Percentiles rank a stretch among this genome's conserved stretches.
Conservation (phyloP, 441 rosid genomes). For the Aquilaria agallochum region DNA sequence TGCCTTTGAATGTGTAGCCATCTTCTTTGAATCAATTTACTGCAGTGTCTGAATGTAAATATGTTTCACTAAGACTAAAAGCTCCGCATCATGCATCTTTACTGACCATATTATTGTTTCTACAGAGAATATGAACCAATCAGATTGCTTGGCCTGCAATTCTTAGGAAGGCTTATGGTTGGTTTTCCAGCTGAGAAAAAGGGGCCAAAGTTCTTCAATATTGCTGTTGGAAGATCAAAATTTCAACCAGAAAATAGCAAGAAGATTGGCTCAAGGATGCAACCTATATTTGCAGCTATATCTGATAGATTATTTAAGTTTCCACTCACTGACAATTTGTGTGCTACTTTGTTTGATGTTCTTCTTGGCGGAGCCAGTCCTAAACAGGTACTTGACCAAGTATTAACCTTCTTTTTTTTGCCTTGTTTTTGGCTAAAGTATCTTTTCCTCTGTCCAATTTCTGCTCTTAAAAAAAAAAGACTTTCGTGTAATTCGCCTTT, state of each 20-base stretch:
- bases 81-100: too few relatives aligned
- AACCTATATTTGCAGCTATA: conserved; percentile 69
- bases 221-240: conserved; percentile 80
- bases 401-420: conserved; percentile 6
- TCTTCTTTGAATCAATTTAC: neutral
- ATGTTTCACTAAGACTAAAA: neutral
- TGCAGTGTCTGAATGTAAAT: neutral
- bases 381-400: conserved; percentile 68
- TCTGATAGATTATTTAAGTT: conserved; percentile 79
- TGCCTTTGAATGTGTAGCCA: too few relatives aligned
- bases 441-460: neutral
- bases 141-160: conserved; percentile 94
- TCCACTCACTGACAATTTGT: conserved; percentile 84
- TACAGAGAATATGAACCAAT: conserved; percentile 89
- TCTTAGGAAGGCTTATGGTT: conserved; percentile 89
- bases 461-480: too few relatives aligned
- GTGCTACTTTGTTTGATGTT: conserved; percentile 94
- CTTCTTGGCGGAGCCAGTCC: conserved; percentile 99
- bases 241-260: conserved; percentile 59
- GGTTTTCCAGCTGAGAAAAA: conserved; percentile 92
- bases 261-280: conserved; percentile 57
- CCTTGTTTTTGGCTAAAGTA: conserved; percentile 4
- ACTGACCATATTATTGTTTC: conserved; percentile 13
- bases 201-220: conserved; percentile 77
- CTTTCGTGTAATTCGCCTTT: too few relatives aligned